A percentile compares a stretch with the other conserved stretches of the same genome.
Conservation (phyloP, 164 flowering plant genomes). For the Macadamia tetraphylla region DNA sequence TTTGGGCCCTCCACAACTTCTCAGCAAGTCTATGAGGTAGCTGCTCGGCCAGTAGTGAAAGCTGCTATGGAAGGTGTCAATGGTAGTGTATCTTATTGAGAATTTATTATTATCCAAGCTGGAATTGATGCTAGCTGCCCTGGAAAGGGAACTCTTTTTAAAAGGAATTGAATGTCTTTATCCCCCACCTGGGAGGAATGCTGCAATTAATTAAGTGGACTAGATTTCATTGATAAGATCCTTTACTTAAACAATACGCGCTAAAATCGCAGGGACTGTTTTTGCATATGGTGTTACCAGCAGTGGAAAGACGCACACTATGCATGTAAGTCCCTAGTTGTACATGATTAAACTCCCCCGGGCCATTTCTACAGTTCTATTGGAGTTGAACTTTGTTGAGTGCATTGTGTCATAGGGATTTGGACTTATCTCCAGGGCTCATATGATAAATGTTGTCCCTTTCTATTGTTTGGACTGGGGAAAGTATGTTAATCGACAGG, state of each 20-base stretch:
- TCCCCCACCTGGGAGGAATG: neutral
- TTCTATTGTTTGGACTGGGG: too few species aligned
- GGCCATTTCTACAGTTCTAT: neutral
- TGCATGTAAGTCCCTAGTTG: constrained; percentile 75
- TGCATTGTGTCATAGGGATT: too few species aligned
- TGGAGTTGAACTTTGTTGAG: neutral
- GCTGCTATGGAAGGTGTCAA: constrained; percentile 97
- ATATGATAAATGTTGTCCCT: neutral
- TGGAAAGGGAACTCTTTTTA: neutral
- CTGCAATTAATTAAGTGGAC: neutral
- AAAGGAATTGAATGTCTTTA: neutral
- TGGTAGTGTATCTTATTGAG: constrained; percentile 37
- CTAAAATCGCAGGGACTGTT: constrained; percentile 75
- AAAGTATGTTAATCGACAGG: too few species aligned
- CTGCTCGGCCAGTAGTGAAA: constrained; percentile 91
- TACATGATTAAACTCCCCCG: neutral
- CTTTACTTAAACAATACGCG: neutral
- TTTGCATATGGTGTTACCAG: constrained; percentile 99
- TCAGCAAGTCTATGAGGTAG: constrained; percentile 85
- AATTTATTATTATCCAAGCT: neutral
- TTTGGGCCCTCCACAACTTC: constrained; percentile 75
- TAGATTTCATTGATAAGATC: neutral
- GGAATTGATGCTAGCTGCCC: neutral
- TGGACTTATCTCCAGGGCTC: neutral
- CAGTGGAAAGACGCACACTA: constrained; percentile 98